phyloP scores from a whole-genome alignment of 2,329 filamentous ascomycete genomes.

The Diplocarpon mali region DNA sequence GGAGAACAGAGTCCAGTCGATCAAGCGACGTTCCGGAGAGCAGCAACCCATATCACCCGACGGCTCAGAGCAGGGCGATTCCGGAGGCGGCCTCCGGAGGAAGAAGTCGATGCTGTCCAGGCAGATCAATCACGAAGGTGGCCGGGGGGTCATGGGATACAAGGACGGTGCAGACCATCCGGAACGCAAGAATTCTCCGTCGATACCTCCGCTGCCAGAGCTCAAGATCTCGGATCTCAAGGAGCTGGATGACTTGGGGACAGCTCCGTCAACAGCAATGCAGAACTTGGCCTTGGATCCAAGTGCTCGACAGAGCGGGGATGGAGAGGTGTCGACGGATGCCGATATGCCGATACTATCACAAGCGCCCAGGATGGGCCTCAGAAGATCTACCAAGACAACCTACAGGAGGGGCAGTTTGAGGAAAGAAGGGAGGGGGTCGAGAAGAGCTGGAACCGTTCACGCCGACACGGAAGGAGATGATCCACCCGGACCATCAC shows the following conservation, averaged over 20 bases:
- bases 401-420: conserved; percentile 84
- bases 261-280: conserved; percentile 63
- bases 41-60: conserved; percentile 48
- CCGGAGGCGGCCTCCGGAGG: conserved; percentile 53
- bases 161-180: conserved; percentile 75
- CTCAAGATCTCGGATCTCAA: conserved; percentile 50
- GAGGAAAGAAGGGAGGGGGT: conserved; percentile 62
- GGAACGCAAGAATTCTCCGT: conserved; percentile 59
- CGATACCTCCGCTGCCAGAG: conserved; percentile 38
- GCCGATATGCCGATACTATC: conserved; percentile 85
- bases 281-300: conserved; percentile 47
- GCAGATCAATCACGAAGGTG: conserved; percentile 68
- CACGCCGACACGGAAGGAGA: conserved; percentile 46
- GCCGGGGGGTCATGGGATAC: conserved; percentile 50
- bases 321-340: conserved; percentile 28
- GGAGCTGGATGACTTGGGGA: conserved; percentile 70
- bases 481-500: conserved; percentile 37
- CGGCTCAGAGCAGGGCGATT: conserved; percentile 41
- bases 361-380: conserved; percentile 60
- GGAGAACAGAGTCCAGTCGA: conserved; percentile 83
- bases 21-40: conserved; percentile 75
- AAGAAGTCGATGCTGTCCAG: conserved; percentile 95
- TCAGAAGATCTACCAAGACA: conserved; percentile 84
- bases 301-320: conserved; percentile 18
- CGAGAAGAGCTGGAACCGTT: conserved; percentile 54